A percentile compares a stretch with the other conserved stretches of the same genome.
Conservation (phyloP, 2,329 filamentous ascomycete species). For the Scedosporium boydii region DNA sequence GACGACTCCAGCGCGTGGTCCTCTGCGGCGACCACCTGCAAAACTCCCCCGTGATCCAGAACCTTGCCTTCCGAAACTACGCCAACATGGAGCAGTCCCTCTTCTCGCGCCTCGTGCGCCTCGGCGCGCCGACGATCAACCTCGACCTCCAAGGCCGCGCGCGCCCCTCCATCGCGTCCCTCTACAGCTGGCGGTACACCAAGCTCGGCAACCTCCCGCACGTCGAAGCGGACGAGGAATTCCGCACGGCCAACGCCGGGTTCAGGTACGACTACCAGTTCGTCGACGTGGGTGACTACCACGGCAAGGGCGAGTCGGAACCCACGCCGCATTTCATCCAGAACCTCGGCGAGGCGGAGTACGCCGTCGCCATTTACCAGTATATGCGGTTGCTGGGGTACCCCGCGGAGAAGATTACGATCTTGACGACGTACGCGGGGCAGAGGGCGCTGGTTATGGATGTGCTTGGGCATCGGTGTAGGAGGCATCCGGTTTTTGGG, state of each 20-base stretch:
- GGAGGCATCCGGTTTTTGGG: slow-evolving; percentile 75
- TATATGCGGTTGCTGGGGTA: slow-evolving; percentile 97
- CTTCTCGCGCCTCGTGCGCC: slow-evolving; percentile 79
- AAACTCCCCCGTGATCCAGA: slow-evolving; percentile 93
- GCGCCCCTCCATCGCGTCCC: slow-evolving; percentile 72
- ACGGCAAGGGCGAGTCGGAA: slow-evolving; percentile 77
- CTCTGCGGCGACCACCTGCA: slow-evolving; percentile 93
- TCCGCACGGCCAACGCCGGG: slow-evolving; percentile 75
- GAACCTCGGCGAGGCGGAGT: slow-evolving; percentile 94
- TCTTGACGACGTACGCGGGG: slow-evolving; percentile 88
- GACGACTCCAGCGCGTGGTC: slow-evolving; percentile 74
- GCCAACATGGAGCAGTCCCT: slow-evolving; percentile 94
- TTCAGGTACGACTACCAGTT: slow-evolving; percentile 96
- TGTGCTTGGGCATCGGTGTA: slow-evolving; percentile 75
- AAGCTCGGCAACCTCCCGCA: slow-evolving; percentile 69
- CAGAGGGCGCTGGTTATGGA: slow-evolving; percentile 83
- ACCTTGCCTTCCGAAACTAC: slow-evolving; percentile 86
- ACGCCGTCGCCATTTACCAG: slow-evolving; percentile 88
- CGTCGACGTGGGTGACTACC: slow-evolving; percentile 90
- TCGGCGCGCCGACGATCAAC: slow-evolving; percentile 84
- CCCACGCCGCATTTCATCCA: slow-evolving; percentile 92
- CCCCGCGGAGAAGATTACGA: slow-evolving; percentile 71
- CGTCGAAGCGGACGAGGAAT: slow-evolving; percentile 61
- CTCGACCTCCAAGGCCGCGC: slow-evolving; percentile 92
- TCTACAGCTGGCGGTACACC: slow-evolving; percentile 91